A percentile compares a stretch with the other conserved stretches of the same genome.
Conservation (phyloP, 257 asterid genomes). For the Salvia hispanica region DNA sequence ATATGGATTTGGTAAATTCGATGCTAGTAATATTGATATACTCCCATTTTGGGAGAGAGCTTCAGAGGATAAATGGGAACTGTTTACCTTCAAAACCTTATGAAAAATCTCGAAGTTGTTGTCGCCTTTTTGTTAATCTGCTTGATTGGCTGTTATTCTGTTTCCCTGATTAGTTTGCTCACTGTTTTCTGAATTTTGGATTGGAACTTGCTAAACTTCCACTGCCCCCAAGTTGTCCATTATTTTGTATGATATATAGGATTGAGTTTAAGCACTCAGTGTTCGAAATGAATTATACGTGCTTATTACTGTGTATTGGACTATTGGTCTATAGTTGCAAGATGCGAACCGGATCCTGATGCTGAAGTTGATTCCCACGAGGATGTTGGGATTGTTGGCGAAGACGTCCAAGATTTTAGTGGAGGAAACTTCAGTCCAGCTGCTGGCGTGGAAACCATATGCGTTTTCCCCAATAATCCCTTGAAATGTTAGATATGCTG, state of each 20-base stretch:
- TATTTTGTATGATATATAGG: too few species aligned
- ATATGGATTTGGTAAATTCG: conserved; percentile 15
- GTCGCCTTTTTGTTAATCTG: background rate
- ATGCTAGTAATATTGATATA: conserved; percentile 2
- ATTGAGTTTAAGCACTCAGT: background rate
- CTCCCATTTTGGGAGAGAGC: background rate
- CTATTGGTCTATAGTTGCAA: conserved; percentile 48
- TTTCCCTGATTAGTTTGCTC: background rate
- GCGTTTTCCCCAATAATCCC: conserved; percentile 84
- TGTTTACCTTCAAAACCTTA: too few species aligned
- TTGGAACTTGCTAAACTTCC: background rate
- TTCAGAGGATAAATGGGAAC: too few species aligned
- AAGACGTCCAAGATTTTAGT: conserved; percentile 67
- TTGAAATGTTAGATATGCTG: conserved; percentile 47
- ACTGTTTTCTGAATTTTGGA: background rate
- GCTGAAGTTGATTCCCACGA: conserved; percentile 49
- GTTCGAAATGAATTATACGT: background rate
- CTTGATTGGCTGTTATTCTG: conserved; percentile 5
- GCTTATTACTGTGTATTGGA: background rate
- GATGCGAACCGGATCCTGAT: conserved; percentile 59
- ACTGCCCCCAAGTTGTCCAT: background rate
- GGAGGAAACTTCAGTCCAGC: conserved; percentile 63
- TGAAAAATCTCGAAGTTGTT: too few species aligned
- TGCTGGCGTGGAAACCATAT: conserved; percentile 69
- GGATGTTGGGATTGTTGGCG: conserved; percentile 74